Base-by-base conservation (phyloP, 2,329 filamentous ascomycete species). In the Mollisiaceae sp. region DNA sequence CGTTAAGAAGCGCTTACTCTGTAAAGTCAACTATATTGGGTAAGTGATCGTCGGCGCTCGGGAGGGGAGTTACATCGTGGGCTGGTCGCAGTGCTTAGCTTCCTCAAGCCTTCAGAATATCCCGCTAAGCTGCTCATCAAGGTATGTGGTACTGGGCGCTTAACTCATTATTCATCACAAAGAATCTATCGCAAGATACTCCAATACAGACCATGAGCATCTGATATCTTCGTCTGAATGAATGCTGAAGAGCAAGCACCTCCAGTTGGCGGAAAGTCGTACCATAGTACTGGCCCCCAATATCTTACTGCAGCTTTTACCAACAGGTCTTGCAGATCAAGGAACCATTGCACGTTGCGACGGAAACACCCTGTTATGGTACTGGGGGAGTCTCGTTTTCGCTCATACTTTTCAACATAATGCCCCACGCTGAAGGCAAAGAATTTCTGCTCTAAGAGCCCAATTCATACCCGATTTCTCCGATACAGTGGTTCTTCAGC, bases 51-150 rank as follows among this genome's bases (percentile, higher is more conserved):
- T 50, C 45, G 45, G 45, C 12, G 24, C 45, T 24, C 5, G 45
- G 45, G 45, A 24, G 45, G 45, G 45, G 45, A 22, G 45, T 50
- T 50, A 50, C 45, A 50, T 50, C 45, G 45, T 9, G 45, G 45
- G n/a, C 11, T 24, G 24, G n/a, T 50, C 45, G 24, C 22, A 32
- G 27, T 32, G 27, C 27, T 32, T 32, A 3, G 27, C 6, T 32
- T 9, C 18, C 11, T 43, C 12, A 6, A 43, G 11, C 15, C 41
- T 43, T 18, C n/a, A 18, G 6, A 15, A 43, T 18, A 18, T 43
- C 41, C 15, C 41, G 11, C 27, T 3, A 32, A 3, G 27, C 27
- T 32, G 27, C 27, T 6, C 6, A 32, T 32, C 27, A 32, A 32
- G 27, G 27, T 32, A 32, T 32, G 27, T 6, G 27, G 6, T 6